A percentile compares a stretch with the other conserved stretches of the same genome.
phyloP scores from a whole-genome alignment of 148 eudicot species.

The Rhododendron mucronatum region DNA sequence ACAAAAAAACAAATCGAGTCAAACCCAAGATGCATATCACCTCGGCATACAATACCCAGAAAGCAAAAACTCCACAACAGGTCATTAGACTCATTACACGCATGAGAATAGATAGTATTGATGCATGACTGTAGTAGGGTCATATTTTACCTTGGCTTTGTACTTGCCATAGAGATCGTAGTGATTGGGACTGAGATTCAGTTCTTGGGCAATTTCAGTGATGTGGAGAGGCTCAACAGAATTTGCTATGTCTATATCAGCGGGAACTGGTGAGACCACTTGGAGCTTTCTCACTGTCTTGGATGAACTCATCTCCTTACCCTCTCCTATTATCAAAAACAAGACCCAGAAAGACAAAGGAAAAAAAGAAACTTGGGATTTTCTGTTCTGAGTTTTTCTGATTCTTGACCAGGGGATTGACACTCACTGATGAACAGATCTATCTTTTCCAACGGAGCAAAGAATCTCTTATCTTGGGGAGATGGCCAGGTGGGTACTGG shows the following conservation, averaged over 20 bases:
- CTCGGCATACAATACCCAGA: neutral
- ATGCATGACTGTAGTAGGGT: neutral
- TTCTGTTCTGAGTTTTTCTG: neutral
- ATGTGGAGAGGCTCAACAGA: conserved; percentile 73
- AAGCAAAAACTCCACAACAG: neutral
- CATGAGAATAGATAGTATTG: neutral
- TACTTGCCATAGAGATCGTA: conserved; percentile 93
- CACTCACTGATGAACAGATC: neutral
- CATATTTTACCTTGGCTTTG: conserved; percentile 75
- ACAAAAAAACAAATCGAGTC: neutral
- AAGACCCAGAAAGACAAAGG: neutral
- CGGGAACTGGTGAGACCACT: conserved; percentile 81
- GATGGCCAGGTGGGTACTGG: neutral
- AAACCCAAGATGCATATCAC: neutral
- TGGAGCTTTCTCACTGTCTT: conserved; percentile 50
- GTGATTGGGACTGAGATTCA: conserved; percentile 55
- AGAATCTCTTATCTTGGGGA: neutral
- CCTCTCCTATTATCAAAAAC: neutral
- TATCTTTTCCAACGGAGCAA: neutral
- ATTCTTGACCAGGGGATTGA: neutral
- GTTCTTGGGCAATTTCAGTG: conserved; percentile 66
- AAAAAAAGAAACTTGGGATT: neutral
- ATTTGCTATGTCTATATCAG: conserved; percentile 89
- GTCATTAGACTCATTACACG: neutral
- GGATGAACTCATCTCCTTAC: conserved; percentile 25